phyloP scores from a whole-genome alignment of 2,329 filamentous ascomycete genomes.

The Verticillium zaregamsianum region DNA sequence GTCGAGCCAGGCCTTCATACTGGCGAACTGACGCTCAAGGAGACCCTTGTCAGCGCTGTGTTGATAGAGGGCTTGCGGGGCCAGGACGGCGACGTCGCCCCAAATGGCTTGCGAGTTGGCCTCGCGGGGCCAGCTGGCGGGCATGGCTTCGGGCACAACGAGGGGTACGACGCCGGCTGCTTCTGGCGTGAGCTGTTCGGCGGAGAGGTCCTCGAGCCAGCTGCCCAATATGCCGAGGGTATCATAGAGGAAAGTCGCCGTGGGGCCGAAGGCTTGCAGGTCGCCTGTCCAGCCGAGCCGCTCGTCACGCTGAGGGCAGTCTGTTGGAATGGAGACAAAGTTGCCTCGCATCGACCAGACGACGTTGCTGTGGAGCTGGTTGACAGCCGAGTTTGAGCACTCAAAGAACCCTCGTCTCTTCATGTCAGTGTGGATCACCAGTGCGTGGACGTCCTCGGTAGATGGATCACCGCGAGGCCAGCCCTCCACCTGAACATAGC shows the following conservation, averaged over 20 bases:
- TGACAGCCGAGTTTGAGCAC: conserved; percentile 6
- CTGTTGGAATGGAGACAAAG: conserved; percentile 8
- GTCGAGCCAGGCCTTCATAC: conserved; percentile 9
- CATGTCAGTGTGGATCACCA: conserved; percentile 9
- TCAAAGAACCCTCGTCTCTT: conserved; percentile 8
- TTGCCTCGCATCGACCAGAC: conserved; percentile 11
- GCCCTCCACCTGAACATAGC: conserved; percentile 5
- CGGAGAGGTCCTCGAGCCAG: conserved; percentile 9
- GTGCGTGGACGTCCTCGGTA: conserved; percentile 1
- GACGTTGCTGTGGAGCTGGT: conserved; percentile 6
- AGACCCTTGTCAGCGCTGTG: conserved; percentile 8
- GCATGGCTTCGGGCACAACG: conserved; percentile 22
- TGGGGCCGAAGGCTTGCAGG: conserved; percentile 7
- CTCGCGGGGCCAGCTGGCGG: conserved; percentile 9
- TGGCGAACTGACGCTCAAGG: conserved; percentile 3
- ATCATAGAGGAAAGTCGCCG: conserved; percentile 7
- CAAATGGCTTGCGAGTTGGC: conserved; percentile 8
- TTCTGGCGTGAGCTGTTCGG: conserved; percentile 16
- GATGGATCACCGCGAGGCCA: conserved; percentile 4
- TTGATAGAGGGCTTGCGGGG: conserved; percentile 5
- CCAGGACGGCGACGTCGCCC: conserved; percentile 7
- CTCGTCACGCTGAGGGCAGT: conserved; percentile 9
- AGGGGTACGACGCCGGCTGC: conserved; percentile 27
- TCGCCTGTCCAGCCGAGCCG: conserved; percentile 9
- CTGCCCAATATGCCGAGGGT: conserved; percentile 6